Base-by-base conservation (phyloP, 306 rosid genomes). In the Gynostemma pentaphyllum region DNA sequence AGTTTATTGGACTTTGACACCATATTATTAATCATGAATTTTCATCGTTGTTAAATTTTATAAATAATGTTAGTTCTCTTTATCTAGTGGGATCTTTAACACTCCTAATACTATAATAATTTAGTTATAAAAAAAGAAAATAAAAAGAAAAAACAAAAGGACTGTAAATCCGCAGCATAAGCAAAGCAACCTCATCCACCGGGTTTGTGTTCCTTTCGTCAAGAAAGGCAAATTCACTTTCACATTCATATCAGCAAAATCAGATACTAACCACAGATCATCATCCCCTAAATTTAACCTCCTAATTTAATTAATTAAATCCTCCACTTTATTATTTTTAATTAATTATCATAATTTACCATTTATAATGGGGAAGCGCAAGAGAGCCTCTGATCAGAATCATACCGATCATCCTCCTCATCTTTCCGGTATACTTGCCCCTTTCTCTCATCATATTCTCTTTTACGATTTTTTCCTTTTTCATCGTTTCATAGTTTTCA, bases 321-420 rank as follows among this genome's bases (percentile, higher is more conserved):
- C 36, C 14, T 34, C 45, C 66, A 21, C 47, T 39, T 32, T 4
- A 13, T 47, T 45, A 28, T 55, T 32, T 10, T n/a, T n/a, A n/a
- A 55, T 60, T 39, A 22, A 22, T 47, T 12, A 37, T 39, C 47
- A 10, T 60, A 47, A 65, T 29, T n/a, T n/a, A n/a, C n/a, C n/a
- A n/a, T n/a, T n/a, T 11, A 21, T 39, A 2, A 82, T 82, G 91
- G 83, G 84, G 32, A 87, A 83, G 76, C 72, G 79, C 51, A 89
- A 86, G 78, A 85, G 79, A 52, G 68, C 64, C 62, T 79, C 82
- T 69, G 81, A 86, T 78, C 90, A 73, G 26, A 46, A 57, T 53
- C 76, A 75, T 16, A 66, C 60, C 70, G 78, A 84, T 62, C 82
- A 64, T 29, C 77, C 80, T 80, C 72, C 79, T 62, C 68, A 70